Base-by-base conservation (phyloP, 768 basidiomycete genomes). In the Antrodiella citrinella region DNA sequence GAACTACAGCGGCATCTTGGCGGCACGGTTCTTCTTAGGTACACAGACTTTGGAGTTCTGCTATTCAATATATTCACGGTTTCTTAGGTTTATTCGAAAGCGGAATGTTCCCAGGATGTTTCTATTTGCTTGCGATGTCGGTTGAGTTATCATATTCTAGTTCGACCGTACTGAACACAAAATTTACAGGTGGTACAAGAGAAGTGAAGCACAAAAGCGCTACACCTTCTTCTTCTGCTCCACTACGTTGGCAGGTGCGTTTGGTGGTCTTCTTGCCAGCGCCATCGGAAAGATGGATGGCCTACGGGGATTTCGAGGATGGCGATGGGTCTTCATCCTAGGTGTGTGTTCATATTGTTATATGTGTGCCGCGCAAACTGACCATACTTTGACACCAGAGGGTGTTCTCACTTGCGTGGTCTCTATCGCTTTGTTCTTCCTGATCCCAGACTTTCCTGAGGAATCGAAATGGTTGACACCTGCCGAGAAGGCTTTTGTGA, bases 211-310 rank as follows among this genome's bases (percentile, higher is more conserved):
- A 35, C 65, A 67, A 52, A 65, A 64, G 44, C 57, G 64, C 2
- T 65, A 62, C 51, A 59, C 64, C 26, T 64, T 69, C 62, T 70
- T 70, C 64, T 72, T 70, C 61, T 62, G 61, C 12, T 67, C 67
- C 9, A 62, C 59, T 4, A 74, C 73, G 1, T 62, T 69, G 35
- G 66, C 72, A 3, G 74, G 72, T 26, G 66, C 59, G 12, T 68
- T 68, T 53, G 67, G 67, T 38, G 65, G 65, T 24, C 56, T 66
- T 24, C 59, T 66, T 13, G 65, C 65, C 11, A 61, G 58, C 38
- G 65, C 63, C 4, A 66, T 66, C 26, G 63, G 63, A 19, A 64
- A 66, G 56, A 64, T 66, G 63, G 62, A 66, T 50, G 65, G 65
- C 26, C 44, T 62, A 25, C 53, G 52, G 15, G 61, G 63, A 9